These are phyloP conservation scores for Aristolochia fimbriata DNA, from an alignment of 164 flowering plant species.

Conservation along the genomic window DNA sequence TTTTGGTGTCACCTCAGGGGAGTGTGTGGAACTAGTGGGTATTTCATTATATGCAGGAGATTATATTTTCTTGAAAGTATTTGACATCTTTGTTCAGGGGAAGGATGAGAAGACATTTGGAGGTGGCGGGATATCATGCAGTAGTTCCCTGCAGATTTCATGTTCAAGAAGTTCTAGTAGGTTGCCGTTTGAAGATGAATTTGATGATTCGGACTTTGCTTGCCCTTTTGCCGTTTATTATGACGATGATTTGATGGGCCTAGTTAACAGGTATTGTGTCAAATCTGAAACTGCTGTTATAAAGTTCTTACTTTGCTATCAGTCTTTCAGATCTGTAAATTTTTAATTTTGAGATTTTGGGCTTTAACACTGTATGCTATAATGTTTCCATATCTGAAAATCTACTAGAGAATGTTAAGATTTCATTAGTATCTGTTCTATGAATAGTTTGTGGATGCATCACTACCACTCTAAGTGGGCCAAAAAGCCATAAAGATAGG, in stretches of 20 bases:
- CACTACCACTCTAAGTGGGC: too few relatives aligned
- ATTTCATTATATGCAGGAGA: not conserved
- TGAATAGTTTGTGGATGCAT: too few relatives aligned
- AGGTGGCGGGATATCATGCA: conserved; percentile 31
- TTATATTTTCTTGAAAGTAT: not conserved
- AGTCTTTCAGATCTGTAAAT: too few relatives aligned
- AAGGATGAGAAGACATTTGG: conserved; percentile 48
- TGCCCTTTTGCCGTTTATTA: conserved; percentile 75
- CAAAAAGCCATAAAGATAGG: too few relatives aligned
- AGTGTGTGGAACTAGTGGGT: too few relatives aligned
- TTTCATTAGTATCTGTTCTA: too few relatives aligned
- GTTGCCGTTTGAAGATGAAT: conserved; percentile 59
- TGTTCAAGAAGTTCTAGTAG: conserved; percentile 68
- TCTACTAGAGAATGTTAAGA: too few relatives aligned
- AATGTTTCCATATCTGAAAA: too few relatives aligned
- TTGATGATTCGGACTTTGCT: conserved; percentile 58
- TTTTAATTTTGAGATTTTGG: too few relatives aligned
- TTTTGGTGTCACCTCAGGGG: too few relatives aligned
- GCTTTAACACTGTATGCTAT: too few relatives aligned
- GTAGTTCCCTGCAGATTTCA: conserved; percentile 42
- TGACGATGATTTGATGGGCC: conserved; percentile 46
- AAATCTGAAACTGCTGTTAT: not conserved
- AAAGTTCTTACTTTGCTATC: too few relatives aligned
- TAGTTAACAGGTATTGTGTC: conserved; percentile 49
- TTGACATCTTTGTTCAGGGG: conserved; percentile 23